These are phyloP conservation scores for Paecilomyces formosus DNA, from an alignment of 2,329 filamentous ascomycete species.

Conservation along the genomic window DNA sequence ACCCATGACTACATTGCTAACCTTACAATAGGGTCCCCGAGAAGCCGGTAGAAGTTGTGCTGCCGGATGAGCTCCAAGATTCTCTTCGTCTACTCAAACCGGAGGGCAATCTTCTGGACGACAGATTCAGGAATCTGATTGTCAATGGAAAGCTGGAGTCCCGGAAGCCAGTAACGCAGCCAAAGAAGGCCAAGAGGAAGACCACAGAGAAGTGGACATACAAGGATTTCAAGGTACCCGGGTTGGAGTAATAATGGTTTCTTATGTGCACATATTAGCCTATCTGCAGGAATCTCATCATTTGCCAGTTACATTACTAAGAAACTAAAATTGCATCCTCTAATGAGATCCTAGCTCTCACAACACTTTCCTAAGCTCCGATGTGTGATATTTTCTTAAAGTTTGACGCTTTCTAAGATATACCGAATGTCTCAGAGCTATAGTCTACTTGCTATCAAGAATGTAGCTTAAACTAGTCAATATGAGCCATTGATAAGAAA, in stretches of 20 bases:
- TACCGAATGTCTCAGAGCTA: too few relatives aligned
- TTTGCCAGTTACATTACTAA: not conserved
- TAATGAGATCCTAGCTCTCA: too few relatives aligned
- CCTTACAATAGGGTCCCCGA: slow-evolving; percentile 47
- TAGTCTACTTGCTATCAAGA: too few relatives aligned
- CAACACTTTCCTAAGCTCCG: too few relatives aligned
- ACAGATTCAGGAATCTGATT: slow-evolving; percentile 82
- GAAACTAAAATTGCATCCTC: too few relatives aligned
- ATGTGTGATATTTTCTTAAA: too few relatives aligned
- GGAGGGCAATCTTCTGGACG: slow-evolving; percentile 89
- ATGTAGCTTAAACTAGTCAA: too few relatives aligned
- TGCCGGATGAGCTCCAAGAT: slow-evolving; percentile 77
- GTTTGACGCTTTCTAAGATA: too few relatives aligned
- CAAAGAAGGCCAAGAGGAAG: slow-evolving; percentile 73
- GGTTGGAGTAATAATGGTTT: slow-evolving; percentile 15
- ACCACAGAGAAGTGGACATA: slow-evolving; percentile 94
- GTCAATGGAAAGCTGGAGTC: slow-evolving; percentile 84
- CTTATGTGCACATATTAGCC: slow-evolving; percentile 11
- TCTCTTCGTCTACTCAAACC: slow-evolving; percentile 77
- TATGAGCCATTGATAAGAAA: too few relatives aligned
- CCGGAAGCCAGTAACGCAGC: slow-evolving; percentile 68
- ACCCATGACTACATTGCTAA: slow-evolving; percentile 12
- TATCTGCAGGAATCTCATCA: not conserved
- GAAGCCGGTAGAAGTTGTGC: slow-evolving; percentile 69
- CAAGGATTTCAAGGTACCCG: slow-evolving; percentile 74